Conservation (phyloP, 2,329 filamentous ascomycete species). For the Colletotrichum tropicale region DNA sequence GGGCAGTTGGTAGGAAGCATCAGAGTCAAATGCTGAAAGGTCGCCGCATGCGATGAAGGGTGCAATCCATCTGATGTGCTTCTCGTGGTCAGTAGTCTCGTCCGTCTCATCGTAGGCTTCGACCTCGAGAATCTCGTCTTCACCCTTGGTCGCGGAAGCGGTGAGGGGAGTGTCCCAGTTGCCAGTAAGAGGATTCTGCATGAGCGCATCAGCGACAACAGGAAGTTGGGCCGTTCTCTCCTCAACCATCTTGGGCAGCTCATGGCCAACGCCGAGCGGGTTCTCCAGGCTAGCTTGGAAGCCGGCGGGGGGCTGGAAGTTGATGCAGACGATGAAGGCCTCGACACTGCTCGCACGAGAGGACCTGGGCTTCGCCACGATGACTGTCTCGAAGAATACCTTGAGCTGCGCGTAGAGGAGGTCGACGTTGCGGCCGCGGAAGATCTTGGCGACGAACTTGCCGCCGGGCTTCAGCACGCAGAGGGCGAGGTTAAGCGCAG, state of each 20-base stretch:
- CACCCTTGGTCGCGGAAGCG: neutral
- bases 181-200: constrained; percentile 50
- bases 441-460: constrained; percentile 98
- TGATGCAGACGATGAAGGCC: constrained; percentile 93
- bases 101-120: constrained; percentile 31
- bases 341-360: constrained; percentile 97
- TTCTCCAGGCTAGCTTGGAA: constrained; percentile 79
- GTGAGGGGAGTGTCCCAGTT: constrained; percentile 41
- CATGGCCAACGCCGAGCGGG: constrained; percentile 70
- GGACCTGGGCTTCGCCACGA: constrained; percentile 91
- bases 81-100: constrained; percentile 39
- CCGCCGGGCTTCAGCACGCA: constrained; percentile 92
- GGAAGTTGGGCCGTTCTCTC: constrained; percentile 44
- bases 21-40: constrained; percentile 91
- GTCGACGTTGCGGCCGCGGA: constrained; percentile 93
- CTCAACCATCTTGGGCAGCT: constrained; percentile 54
- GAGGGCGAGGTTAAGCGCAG: constrained; percentile 89
- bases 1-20: constrained; percentile 90
- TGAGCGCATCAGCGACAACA: constrained; percentile 41
- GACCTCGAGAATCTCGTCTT: constrained; percentile 20
- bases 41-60: constrained; percentile 98
- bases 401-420: constrained; percentile 92
- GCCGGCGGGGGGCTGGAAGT: constrained; percentile 79
- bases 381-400: constrained; percentile 84
- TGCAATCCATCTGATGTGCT: constrained; percentile 75